Evolutionary conservation across 345 rosid species (phyloP).

Genomic region (Eucalyptus pauciflora): DNA sequence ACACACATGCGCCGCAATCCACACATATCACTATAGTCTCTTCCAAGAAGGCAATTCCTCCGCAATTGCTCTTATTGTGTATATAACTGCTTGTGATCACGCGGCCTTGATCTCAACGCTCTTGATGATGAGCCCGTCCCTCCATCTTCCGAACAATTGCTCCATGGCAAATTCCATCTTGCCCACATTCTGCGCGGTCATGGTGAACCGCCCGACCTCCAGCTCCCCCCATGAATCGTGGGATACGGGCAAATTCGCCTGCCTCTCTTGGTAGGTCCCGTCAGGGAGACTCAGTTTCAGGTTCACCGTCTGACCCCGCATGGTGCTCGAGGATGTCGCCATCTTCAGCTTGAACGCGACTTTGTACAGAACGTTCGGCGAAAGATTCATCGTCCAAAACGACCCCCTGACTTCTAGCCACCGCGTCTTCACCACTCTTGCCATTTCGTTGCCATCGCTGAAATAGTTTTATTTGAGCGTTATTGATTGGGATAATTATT

Average conservation of each 20-base stretch:
- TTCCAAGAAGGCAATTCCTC: not conserved
- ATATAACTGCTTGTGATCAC: not conserved
- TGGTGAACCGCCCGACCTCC: not conserved
- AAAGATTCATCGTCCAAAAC: not conserved
- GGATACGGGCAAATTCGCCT: rapidly evolving
- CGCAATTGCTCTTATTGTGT: not conserved
- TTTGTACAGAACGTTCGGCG: rapidly evolving
- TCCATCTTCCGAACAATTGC: not conserved
- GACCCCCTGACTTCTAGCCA: not conserved
- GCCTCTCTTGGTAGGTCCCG: not conserved
- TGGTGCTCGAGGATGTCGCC: rapidly evolving
- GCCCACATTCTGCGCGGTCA: not conserved
- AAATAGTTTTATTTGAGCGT: not conserved
- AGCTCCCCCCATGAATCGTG: not conserved
- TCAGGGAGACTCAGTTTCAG: not conserved
- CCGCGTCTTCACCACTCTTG: not conserved
- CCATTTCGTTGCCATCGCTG: not conserved
- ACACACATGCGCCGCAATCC: rapidly evolving
- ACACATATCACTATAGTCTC: not conserved
- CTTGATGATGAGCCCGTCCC: not conserved
- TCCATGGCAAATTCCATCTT: not conserved
- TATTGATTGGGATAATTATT: not conserved
- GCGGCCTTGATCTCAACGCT: not conserved
- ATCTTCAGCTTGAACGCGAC: not conserved
- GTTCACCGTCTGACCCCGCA: not conserved